Conservation (phyloP, 345 rosid species). For the Lepidium aucheri region DNA sequence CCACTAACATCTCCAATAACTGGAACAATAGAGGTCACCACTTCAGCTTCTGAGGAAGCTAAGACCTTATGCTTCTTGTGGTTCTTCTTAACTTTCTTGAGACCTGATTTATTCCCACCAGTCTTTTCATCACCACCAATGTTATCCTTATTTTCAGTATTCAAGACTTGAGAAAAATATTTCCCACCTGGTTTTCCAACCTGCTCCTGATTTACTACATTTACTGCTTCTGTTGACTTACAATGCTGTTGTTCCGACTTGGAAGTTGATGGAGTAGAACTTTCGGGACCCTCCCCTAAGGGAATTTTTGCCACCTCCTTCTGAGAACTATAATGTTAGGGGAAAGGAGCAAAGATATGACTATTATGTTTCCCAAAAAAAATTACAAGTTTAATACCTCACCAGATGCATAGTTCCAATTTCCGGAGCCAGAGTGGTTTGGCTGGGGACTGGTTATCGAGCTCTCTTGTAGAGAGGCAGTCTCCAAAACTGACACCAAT, state of each 20-base stretch:
- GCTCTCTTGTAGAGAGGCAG: constrained; percentile 24
- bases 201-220: constrained; percentile 27
- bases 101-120: constrained; percentile 6
- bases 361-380: constrained; percentile 2
- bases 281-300: constrained; percentile 15
- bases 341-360: constrained; percentile 8
- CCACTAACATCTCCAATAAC: constrained; percentile 16
- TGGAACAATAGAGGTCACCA: constrained; percentile 20
- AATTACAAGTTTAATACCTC: constrained; percentile 34
- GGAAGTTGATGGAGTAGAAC: constrained; percentile 32
- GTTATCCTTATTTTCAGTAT: constrained; percentile 1
- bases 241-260: constrained; percentile 35
- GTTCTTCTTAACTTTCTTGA: constrained; percentile 14
- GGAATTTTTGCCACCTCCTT: constrained; percentile 21
- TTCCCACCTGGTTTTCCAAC: constrained; percentile 12
- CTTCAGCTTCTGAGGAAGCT: constrained; percentile 20
- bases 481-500: constrained; percentile 17
- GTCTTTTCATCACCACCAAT: constrained; percentile 18
- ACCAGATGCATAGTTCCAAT: constrained; percentile 11
- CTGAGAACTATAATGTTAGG: constrained; percentile 39
- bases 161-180: constrained; percentile 30
- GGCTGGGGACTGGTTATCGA: constrained; percentile 5
- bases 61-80: constrained; percentile 29
- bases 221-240: constrained; percentile 28
- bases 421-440: constrained; percentile 17